Conservation (phyloP, 805 yeast species). For the Huiozyma naganishii region DNA sequence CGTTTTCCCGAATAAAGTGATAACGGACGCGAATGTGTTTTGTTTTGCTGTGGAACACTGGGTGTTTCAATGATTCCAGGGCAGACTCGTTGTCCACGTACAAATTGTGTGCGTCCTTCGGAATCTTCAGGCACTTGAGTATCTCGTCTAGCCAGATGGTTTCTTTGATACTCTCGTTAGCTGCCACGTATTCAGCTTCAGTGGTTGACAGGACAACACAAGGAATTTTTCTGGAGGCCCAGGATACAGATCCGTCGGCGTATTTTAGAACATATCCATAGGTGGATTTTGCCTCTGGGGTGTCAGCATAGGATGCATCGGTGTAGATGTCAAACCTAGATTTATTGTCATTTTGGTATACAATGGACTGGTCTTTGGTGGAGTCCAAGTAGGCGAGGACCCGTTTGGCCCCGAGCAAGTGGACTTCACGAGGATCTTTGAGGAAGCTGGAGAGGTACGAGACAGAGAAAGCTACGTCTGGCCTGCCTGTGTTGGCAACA, state of each 20-base stretch:
- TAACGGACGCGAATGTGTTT: constrained; percentile 4
- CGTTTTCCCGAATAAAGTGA: not conserved
- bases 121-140: not conserved
- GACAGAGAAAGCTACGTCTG: constrained; percentile 6
- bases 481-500: constrained; percentile 7
- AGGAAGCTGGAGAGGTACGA: constrained; percentile 4
- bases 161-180: constrained; percentile 1
- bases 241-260: not conserved
- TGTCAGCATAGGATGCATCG: constrained; percentile 1
- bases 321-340: not conserved
- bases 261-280: not conserved
- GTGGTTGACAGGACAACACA: not conserved
- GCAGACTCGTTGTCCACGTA: constrained; percentile 5
- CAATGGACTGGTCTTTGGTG: not conserved
- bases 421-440: constrained; percentile 4
- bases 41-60: constrained; percentile 3
- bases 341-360: not conserved
- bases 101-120: not conserved
- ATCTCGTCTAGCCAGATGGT: constrained; percentile 2
- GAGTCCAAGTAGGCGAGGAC: constrained; percentile 3
- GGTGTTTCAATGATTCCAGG: not conserved
- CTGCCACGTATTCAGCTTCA: constrained; percentile 1
- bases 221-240: not conserved
- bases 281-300: constrained; percentile 1
- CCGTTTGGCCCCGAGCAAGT: constrained; percentile 3